Conservation (phyloP, 164 flowering plant genomes). For the Chloranthus sessilifolius region DNA sequence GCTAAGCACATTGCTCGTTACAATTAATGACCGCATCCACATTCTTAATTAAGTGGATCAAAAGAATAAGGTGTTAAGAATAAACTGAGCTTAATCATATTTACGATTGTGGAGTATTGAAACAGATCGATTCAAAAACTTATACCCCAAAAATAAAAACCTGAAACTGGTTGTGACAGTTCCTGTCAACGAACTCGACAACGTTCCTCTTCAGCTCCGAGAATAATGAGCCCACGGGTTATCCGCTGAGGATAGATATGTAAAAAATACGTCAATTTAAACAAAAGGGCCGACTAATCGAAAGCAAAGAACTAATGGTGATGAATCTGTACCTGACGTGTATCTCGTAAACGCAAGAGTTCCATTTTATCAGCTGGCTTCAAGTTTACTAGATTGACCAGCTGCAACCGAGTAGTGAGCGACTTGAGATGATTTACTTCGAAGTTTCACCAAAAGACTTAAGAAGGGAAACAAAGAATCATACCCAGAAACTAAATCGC, state of each 20-base stretch:
- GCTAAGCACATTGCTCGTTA: conserved; percentile 5
- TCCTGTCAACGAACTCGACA: conserved; percentile 37
- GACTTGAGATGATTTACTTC: background rate
- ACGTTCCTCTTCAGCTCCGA: conserved; percentile 19
- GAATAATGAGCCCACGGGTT: conserved; percentile 21
- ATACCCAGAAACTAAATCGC: conserved; percentile 96
- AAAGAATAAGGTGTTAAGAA: conserved; percentile 21
- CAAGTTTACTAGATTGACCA: conserved; percentile 53
- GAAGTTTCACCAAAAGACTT: background rate
- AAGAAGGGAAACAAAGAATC: background rate
- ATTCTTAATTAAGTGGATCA: conserved; percentile 12
- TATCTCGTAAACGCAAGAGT: conserved; percentile 69
- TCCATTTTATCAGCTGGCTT: conserved; percentile 77
- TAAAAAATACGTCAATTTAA: background rate
- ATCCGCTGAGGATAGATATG: conserved; percentile 48
- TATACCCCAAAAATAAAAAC: no score
- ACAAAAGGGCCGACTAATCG: background rate
- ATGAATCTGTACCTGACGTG: conserved; percentile 51
- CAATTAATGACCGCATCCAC: conserved; percentile 9
- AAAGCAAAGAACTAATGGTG: background rate
- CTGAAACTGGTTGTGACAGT: no score
- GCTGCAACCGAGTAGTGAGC: conserved; percentile 39
- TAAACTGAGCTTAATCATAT: conserved; percentile 7
- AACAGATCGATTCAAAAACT: background rate
- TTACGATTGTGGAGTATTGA: background rate